phyloP scores from a whole-genome alignment of 2,329 filamentous ascomycete genomes.

The Ophiostoma perfectum region DNA sequence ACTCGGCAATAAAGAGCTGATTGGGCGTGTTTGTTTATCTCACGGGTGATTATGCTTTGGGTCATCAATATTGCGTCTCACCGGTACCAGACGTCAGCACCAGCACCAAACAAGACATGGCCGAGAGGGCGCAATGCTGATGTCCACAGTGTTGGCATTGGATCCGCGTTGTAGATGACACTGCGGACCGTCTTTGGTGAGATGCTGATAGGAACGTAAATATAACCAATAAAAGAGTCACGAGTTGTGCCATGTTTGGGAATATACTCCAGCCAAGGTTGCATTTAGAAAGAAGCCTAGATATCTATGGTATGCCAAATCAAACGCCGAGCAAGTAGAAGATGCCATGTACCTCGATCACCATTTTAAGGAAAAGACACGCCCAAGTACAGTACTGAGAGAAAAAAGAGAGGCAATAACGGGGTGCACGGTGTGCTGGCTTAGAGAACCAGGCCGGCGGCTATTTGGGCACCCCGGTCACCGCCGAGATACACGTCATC shows the following conservation, averaged over 20 bases:
- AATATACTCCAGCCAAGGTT: too few relatives aligned
- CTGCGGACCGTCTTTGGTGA: background rate
- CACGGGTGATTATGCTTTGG: background rate
- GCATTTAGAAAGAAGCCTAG: background rate
- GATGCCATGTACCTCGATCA: too few relatives aligned
- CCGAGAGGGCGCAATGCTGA: background rate
- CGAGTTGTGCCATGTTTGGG: background rate
- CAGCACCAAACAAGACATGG: background rate
- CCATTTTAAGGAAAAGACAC: too few relatives aligned
- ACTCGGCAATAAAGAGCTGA: background rate
- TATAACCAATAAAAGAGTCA: background rate
- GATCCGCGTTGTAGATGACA: background rate
- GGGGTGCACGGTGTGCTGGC: background rate
- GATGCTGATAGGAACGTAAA: background rate
- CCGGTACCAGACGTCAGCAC: background rate
- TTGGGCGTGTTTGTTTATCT: background rate
- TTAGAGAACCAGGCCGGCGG: conserved; percentile 35
- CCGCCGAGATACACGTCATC: conserved; percentile 58
- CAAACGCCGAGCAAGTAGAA: conserved; percentile 13
- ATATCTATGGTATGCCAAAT: conserved; percentile 13
- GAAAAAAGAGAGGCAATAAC: too few relatives aligned
- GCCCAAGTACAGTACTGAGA: too few relatives aligned
- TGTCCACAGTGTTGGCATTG: background rate
- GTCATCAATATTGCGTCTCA: background rate
- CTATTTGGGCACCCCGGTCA: conserved; percentile 49